Evolutionary conservation across 139 green algal genomes (phyloP).

Genomic region (Chlorella ohadii): DNA sequence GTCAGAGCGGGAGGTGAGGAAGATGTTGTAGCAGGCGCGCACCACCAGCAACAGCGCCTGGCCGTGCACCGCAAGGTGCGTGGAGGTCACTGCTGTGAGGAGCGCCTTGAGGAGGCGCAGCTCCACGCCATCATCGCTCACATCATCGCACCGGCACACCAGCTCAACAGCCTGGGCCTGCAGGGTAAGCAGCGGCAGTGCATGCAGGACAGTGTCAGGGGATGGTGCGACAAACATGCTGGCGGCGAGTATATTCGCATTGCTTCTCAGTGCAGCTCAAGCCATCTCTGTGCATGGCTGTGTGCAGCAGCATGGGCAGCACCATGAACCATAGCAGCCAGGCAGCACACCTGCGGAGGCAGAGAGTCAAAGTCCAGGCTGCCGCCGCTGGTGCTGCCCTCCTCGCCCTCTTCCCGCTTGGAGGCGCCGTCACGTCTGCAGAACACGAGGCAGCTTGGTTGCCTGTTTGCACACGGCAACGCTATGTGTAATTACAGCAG

Average conservation of each 20-base stretch:
- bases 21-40: conserved; percentile 97
- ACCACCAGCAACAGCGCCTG: conserved; percentile 80
- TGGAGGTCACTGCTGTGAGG: conserved; percentile 88
- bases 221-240: too few relatives aligned
- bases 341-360: conserved; percentile 13
- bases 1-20: conserved; percentile 82
- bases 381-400: neutral
- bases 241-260: too few relatives aligned
- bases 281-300: too few relatives aligned
- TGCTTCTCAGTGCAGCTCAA: too few relatives aligned
- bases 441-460: neutral
- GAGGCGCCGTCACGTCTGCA: conserved; percentile 6
- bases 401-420: conserved; percentile 12
- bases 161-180: conserved; percentile 84
- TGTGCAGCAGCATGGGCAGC: too few relatives aligned
- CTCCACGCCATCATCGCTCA: conserved; percentile 93
- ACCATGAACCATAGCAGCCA: too few relatives aligned
- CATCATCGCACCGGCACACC: conserved; percentile 89
- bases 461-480: neutral
- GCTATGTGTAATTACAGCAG: neutral
- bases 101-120: conserved; percentile 91
- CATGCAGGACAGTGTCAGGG: too few relatives aligned
- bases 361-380: conserved; percentile 15
- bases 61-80: conserved; percentile 84
- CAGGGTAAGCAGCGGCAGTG: neutral